Evolutionary conservation across 75 land plant species (phyloP).

Genomic region (Pinus taeda): DNA sequence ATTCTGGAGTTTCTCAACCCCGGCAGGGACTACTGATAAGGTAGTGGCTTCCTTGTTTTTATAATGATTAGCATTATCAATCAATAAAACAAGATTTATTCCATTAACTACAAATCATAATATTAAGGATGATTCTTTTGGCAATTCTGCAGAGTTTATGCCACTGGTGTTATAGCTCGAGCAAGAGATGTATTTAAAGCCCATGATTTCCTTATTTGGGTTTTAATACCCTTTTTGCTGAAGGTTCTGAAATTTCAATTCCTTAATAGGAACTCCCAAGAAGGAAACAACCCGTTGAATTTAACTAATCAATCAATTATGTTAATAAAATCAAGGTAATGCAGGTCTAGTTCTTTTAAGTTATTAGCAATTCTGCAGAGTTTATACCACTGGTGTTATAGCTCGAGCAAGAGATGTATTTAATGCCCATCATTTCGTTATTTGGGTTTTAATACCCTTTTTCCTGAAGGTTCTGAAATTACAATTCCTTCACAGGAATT

Average conservation of each 20-base stretch:
- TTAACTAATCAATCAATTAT: conserved; percentile 80
- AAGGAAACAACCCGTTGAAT: conserved; percentile 74
- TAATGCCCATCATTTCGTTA: conserved; percentile 64
- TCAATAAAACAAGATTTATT: background rate
- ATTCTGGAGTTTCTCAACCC: too few relatives aligned
- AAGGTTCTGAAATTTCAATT: conserved; percentile 82
- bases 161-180: conserved; percentile 69
- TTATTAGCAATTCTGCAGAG: conserved; percentile 38
- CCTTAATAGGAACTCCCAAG: conserved; percentile 53
- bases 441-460: conserved; percentile 88
- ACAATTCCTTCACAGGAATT: conserved; percentile 70
- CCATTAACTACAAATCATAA: background rate
- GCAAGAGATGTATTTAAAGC: conserved; percentile 87
- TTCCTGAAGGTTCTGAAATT: conserved; percentile 91
- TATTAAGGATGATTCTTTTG: background rate
- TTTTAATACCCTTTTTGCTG: conserved; percentile 88
- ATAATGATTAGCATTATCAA: background rate
- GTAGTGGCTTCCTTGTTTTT: too few relatives aligned
- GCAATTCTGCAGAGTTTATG: conserved; percentile 52
- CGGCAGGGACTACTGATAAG: too few relatives aligned
- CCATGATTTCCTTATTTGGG: conserved; percentile 66
- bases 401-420: conserved; percentile 78
- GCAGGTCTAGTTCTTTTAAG: too few relatives aligned
- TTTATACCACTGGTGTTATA: conserved; percentile 78
- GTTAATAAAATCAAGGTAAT: too few relatives aligned